Base-by-base conservation (phyloP, 345 rosid species). In the Excoecaria cochinchinensis region DNA sequence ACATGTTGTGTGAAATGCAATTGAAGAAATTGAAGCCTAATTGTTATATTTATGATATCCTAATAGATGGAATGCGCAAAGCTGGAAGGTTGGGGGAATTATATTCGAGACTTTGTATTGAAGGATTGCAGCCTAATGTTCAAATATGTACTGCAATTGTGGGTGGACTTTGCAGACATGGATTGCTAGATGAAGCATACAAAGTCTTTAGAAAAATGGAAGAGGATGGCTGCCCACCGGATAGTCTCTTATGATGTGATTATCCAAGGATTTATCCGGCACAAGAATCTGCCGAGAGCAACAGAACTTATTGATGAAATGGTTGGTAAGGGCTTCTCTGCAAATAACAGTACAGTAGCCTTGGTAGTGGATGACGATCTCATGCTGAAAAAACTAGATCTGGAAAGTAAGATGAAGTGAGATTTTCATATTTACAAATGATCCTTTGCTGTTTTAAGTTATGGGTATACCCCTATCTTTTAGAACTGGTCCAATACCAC, bases 161-260 rank as follows among this genome's bases (percentile, higher is more conserved):
- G n/a, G n/a, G n/a, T n/a, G n/a, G n/a, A n/a, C n/a, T n/a, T n/a
- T n/a, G n/a, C n/a, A n/a, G n/a, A n/a, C n/a, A n/a, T n/a, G n/a
- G n/a, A n/a, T n/a, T n/a, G n/a, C n/a, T n/a, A n/a, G n/a, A n/a
- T n/a, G n/a, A n/a, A n/a, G n/a, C n/a, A n/a, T n/a, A n/a, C n/a
- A n/a, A n/a, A n/a, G n/a, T n/a, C n/a, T n/a, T n/a, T 36, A 47
- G 73, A 24, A 69, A 31, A 68, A 76, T 76, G 78, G 68, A 69
- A 68, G 69, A 58, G 47, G 11, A 42, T 68, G 67, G 73, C 24
- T 42, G 57, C 59, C 3, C 12, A 15, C 73, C 73, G 3, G 17
- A 57, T 60, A 47, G 39, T 68, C 38, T 24, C 74, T 25, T 76
- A 69, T 59, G 68, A 59, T 62, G 53, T 38, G 21, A 68, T 76